Conservation (phyloP, 768 basidiomycete species). For the Punctularia strigosozonata region DNA sequence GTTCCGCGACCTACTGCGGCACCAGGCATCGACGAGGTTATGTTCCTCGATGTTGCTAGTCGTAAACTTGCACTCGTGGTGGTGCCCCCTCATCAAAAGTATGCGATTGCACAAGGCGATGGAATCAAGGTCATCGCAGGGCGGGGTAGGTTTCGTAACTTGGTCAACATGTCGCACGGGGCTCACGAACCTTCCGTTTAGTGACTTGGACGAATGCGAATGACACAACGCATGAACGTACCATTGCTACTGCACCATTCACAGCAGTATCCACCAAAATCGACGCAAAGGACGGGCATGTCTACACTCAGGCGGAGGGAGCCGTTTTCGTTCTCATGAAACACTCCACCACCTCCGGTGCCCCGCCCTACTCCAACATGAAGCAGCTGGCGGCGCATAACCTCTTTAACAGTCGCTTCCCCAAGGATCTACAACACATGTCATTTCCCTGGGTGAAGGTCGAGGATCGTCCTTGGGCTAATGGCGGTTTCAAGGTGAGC, state of each 20-base stretch:
- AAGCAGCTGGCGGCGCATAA: conserved; percentile 9
- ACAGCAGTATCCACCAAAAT: neutral
- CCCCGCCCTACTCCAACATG: conserved; percentile 12
- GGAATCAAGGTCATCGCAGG: conserved; percentile 14
- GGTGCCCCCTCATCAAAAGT: conserved; percentile 6
- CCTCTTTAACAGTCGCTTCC: conserved; percentile 7
- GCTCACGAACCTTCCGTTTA: too few species aligned
- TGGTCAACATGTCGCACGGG: too few species aligned
- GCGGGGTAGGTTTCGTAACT: too few species aligned
- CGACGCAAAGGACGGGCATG: neutral
- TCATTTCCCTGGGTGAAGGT: conserved; percentile 16
- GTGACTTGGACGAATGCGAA: neutral
- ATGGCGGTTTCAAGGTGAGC: conserved; percentile 8
- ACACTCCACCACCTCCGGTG: conserved; percentile 5
- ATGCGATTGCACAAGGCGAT: conserved; percentile 2
- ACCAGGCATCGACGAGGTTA: conserved; percentile 9
- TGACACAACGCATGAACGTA: neutral
- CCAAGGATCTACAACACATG: conserved; percentile 11
- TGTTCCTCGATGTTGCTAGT: conserved; percentile 10
- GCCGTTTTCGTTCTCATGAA: conserved; percentile 8
- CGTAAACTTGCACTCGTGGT: conserved; percentile 12
- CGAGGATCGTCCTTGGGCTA: conserved; percentile 15
- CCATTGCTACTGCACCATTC: conserved; percentile 1
- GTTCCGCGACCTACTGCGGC: conserved; percentile 9
- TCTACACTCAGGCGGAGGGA: conserved; percentile 6